Evolutionary conservation across 1,284 basidiomycete species (phyloP).

Genomic region (Xanthoconium separans): DNA sequence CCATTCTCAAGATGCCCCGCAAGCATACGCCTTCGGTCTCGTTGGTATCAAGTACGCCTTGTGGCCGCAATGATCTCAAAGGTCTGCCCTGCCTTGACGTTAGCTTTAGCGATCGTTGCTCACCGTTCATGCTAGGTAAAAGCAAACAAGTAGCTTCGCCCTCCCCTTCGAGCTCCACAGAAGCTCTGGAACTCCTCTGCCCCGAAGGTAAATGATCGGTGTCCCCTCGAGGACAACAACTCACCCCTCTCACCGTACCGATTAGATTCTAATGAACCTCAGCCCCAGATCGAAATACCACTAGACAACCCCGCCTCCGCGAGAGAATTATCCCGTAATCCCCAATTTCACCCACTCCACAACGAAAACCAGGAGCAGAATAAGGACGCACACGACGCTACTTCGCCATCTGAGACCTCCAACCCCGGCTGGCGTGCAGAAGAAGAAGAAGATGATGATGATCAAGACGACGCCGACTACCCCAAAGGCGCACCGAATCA

Average conservation of each 20-base stretch:
- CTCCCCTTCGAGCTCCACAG: slow-evolving; percentile 12
- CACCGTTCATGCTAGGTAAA: slow-evolving; percentile 5
- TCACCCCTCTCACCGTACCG: slow-evolving; percentile 1
- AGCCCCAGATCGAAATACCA: not conserved
- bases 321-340: not conserved
- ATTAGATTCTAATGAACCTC: slow-evolving; percentile 10
- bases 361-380: not conserved
- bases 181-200: slow-evolving; percentile 14
- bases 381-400: not conserved
- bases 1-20: not conserved
- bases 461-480: slow-evolving; percentile 3
- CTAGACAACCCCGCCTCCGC: not conserved
- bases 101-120: not conserved
- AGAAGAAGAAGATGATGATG: slow-evolving; percentile 1
- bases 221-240: not conserved
- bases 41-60: not conserved
- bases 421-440: not conserved
- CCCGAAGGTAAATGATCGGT: slow-evolving; percentile 10
- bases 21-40: not conserved
- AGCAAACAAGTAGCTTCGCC: not conserved
- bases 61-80: not conserved
- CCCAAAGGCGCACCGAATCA: slow-evolving; percentile 17
- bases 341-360: not conserved
- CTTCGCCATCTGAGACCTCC: not conserved
- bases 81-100: slow-evolving; percentile 4